A percentile compares a stretch with the other conserved stretches of the same genome.
Evolutionary conservation across 352 stramenopile genomes (phyloP).

Genomic region (Hyaloperonospora arabidopsidis): DNA sequence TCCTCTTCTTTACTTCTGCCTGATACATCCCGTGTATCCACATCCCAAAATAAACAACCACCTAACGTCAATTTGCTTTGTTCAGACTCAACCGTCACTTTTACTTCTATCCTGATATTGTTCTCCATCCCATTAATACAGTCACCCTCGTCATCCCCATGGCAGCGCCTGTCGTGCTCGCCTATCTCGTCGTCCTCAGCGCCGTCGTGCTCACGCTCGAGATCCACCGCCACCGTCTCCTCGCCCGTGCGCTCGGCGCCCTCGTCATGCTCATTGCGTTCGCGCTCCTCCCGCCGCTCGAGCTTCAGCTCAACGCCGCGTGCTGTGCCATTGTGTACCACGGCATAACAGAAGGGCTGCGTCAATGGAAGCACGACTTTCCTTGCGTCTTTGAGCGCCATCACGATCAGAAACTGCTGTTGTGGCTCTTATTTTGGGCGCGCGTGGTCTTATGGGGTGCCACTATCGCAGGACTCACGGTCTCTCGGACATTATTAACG

Average conservation of each 20-base stretch:
- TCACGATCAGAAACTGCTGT: conserved; percentile 33
- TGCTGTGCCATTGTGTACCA: conserved; percentile 41
- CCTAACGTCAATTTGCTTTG: too few species aligned
- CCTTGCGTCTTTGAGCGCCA: conserved; percentile 26
- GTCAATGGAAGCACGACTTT: conserved; percentile 32
- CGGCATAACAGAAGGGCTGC: conserved; percentile 25
- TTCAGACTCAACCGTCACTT: too few species aligned
- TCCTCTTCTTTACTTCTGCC: too few species aligned
- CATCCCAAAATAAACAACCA: too few species aligned
- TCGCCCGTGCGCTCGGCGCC: conserved; percentile 36
- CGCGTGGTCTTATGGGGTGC: conserved; percentile 60
- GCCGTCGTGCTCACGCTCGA: conserved; percentile 50
- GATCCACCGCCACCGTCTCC: conserved; percentile 44
- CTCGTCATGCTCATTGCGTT: conserved; percentile 35
- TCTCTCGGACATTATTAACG: conserved; percentile 4
- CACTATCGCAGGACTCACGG: conserved; percentile 28
- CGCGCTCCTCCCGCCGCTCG: conserved; percentile 22
- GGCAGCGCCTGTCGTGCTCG: conserved; percentile 21
- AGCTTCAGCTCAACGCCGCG: conserved; percentile 41
- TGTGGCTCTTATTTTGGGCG: conserved; percentile 49
- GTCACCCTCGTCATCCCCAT: too few species aligned
- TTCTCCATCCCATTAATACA: too few species aligned
- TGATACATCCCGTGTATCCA: too few species aligned
- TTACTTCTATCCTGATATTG: too few species aligned
- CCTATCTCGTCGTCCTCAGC: conserved; percentile 41